phyloP scores from a whole-genome alignment of 78 protist genomes.

The Monocercomonoides exilis region DNA sequence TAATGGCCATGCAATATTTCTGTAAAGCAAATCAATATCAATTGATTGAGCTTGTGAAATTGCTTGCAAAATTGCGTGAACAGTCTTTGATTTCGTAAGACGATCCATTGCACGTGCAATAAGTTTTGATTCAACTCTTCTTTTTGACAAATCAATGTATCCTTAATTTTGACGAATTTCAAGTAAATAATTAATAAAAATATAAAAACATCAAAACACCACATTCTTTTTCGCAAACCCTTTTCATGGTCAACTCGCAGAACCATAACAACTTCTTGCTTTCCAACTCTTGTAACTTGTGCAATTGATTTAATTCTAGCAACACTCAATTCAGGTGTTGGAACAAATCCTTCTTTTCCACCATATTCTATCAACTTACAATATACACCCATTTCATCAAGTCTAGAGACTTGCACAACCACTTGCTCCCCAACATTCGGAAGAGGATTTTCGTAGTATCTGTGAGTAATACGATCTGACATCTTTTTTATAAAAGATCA shows the following conservation, averaged over 20 bases:
- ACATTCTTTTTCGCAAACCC: too few species aligned
- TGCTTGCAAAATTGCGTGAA: conserved; percentile 74
- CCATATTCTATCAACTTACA: conserved; percentile 63
- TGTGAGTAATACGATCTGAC: not conserved
- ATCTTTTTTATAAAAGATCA: not conserved
- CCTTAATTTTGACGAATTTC: conserved; percentile 25
- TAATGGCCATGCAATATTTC: conserved; percentile 75
- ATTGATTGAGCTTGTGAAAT: conserved; percentile 50
- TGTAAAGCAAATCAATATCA: conserved; percentile 50
- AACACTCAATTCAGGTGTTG: conserved; percentile 82
- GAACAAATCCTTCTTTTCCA: conserved; percentile 86
- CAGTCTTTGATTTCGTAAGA: conserved; percentile 72
- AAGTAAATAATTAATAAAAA: not conserved
- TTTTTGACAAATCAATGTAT: conserved; percentile 91
- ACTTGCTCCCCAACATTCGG: conserved; percentile 88
- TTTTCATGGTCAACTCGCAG: conserved; percentile 93
- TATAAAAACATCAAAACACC: not conserved
- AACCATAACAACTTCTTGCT: conserved; percentile 80
- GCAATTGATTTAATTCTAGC: conserved; percentile 88
- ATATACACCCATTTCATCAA: conserved; percentile 88
- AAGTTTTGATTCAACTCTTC: conserved; percentile 80
- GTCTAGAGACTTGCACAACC: conserved; percentile 58
- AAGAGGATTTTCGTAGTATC: conserved; percentile 77
- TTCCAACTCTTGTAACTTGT: conserved; percentile 79
- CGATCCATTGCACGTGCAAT: conserved; percentile 62